These are phyloP conservation scores for Celoporthe dispersa DNA, from an alignment of 2,329 filamentous ascomycete species.

Conservation along the genomic window DNA sequence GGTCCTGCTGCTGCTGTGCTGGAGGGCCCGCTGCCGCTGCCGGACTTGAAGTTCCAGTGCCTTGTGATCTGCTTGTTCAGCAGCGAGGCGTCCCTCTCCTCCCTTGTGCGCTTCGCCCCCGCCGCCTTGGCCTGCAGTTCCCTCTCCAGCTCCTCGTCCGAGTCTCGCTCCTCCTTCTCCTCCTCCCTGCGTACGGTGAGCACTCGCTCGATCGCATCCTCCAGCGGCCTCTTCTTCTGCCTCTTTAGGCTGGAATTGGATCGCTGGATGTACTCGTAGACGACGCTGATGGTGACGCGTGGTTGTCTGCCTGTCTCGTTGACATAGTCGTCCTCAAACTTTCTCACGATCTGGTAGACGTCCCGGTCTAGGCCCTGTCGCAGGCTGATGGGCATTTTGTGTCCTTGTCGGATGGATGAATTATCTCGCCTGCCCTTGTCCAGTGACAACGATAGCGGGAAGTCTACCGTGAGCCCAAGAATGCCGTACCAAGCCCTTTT, in stretches of 20 bases:
- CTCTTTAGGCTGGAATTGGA: slow-evolving; percentile 89
- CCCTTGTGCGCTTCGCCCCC: slow-evolving; percentile 30
- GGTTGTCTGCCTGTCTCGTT: slow-evolving; percentile 27
- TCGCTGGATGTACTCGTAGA: slow-evolving; percentile 80
- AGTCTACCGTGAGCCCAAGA: not conserved
- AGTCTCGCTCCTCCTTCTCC: slow-evolving; percentile 57
- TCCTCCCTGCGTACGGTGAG: slow-evolving; percentile 74
- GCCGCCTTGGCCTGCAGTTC: slow-evolving; percentile 34
- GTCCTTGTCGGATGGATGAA: not conserved
- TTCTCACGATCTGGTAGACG: slow-evolving; percentile 79
- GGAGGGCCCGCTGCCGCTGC: slow-evolving; percentile 12
- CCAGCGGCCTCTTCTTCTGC: slow-evolving; percentile 78
- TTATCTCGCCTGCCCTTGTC: not conserved
- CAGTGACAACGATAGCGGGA: not conserved
- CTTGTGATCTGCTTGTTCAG: slow-evolving; percentile 49
- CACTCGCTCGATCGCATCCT: slow-evolving; percentile 84
- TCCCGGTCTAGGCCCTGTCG: slow-evolving; percentile 67
- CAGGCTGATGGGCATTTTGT: slow-evolving; percentile 41
- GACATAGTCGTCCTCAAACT: slow-evolving; percentile 67
- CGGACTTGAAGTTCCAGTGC: slow-evolving; percentile 42
- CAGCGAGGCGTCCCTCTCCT: slow-evolving; percentile 37
- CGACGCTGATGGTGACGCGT: slow-evolving; percentile 58
- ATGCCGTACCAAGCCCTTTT: not conserved
- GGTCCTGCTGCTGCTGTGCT: slow-evolving; percentile 17
- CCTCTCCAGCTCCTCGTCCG: slow-evolving; percentile 47